Evolutionary conservation across 73 alveolate genomes (phyloP).

Genomic region (Stentor roeselii): DNA sequence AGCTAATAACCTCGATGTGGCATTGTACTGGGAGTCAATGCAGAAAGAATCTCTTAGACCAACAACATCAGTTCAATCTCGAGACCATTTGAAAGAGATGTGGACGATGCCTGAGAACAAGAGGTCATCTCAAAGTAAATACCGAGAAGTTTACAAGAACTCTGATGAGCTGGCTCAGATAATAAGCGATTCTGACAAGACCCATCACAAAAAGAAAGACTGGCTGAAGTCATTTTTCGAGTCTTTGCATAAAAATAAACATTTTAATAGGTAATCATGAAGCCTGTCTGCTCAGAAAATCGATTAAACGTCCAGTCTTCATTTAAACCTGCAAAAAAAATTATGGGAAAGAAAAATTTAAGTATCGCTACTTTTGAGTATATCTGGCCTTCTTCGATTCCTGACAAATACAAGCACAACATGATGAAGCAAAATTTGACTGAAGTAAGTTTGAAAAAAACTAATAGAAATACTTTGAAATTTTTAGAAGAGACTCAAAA

Average conservation of each 20-base stretch:
- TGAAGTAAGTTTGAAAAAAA: too few relatives aligned
- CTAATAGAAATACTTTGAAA: too few relatives aligned
- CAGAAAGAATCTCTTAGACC: background rate
- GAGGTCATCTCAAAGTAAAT: background rate
- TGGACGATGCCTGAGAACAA: background rate
- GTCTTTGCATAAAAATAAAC: conserved; percentile 10
- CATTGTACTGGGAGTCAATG: background rate
- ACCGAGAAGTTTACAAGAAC: conserved; percentile 3
- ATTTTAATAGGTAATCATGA: conserved; percentile 12
- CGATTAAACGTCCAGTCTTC: too few relatives aligned
- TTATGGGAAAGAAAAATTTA: too few relatives aligned
- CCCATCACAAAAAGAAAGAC: conserved; percentile 23
- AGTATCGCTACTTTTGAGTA: too few relatives aligned
- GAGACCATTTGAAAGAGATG: conserved; percentile 23
- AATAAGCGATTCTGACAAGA: background rate
- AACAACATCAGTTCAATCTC: background rate
- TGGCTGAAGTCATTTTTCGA: conserved; percentile 14
- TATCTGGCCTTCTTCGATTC: too few relatives aligned
- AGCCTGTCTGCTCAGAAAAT: too few relatives aligned
- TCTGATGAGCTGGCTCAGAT: background rate
- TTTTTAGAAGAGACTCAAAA: too few relatives aligned
- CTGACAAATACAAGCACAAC: too few relatives aligned
- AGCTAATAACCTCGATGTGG: background rate
- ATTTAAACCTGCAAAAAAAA: too few relatives aligned
- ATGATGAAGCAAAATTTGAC: too few relatives aligned